A percentile compares a stretch with the other conserved stretches of the same genome.
These are phyloP conservation scores for Ceriops tagal DNA, from an alignment of 345 rosid genomes.

Conservation along the genomic window DNA sequence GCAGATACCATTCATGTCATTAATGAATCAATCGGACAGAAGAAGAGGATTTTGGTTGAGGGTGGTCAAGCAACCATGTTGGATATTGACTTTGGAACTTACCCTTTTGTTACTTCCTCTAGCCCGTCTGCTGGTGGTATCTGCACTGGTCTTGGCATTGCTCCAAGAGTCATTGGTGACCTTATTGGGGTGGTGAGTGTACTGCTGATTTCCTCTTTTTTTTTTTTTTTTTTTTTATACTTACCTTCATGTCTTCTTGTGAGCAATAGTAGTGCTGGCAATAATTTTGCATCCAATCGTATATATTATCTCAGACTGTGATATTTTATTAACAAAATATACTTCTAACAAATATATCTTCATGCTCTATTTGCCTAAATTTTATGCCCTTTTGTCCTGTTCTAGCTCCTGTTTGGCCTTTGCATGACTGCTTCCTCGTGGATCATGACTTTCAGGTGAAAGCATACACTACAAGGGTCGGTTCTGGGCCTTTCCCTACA, in stretches of 20 bases:
- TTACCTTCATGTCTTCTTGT: background rate
- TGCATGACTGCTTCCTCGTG: background rate
- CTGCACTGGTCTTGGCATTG: conserved; percentile 92
- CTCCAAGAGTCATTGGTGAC: conserved; percentile 90
- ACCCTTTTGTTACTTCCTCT: conserved; percentile 96
- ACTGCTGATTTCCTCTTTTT: background rate
- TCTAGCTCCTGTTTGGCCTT: background rate
- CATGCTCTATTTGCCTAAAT: no score
- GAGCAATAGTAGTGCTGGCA: background rate
- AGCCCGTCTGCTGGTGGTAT: conserved; percentile 99
- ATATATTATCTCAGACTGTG: no score
- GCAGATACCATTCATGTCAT: conserved; percentile 83
- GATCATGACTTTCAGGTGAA: conserved; percentile 52
- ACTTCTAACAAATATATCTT: no score
- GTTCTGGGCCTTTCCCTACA: conserved; percentile 98
- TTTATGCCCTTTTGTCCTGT: no score
- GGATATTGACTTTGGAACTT: conserved; percentile 92
- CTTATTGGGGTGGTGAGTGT: conserved; percentile 81
- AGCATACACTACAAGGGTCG: conserved; percentile 98
- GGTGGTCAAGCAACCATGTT: conserved; percentile 99
- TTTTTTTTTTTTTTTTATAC: background rate
- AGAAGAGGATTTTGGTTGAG: conserved; percentile 85
- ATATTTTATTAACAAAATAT: no score
- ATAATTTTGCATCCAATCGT: background rate
- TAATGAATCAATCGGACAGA: conserved; percentile 68